Evolutionary conservation across 176 grass and related monocot genomes (phyloP).

Genomic region (Microstegium vimineum): DNA sequence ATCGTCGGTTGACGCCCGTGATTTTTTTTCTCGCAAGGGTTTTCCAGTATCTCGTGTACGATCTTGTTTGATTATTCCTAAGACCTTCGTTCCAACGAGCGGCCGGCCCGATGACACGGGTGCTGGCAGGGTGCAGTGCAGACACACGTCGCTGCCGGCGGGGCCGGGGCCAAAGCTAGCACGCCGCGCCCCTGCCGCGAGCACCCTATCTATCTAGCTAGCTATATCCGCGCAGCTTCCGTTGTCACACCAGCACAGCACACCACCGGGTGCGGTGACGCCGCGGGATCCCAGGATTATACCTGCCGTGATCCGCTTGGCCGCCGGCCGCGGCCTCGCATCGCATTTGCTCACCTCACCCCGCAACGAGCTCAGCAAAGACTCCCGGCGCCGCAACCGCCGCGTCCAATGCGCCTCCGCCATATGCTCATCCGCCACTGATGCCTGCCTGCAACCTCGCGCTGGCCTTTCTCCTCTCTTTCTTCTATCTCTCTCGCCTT

Average conservation of each 20-base stretch:
- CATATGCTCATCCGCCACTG: background rate
- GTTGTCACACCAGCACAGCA: background rate
- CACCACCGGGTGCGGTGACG: background rate
- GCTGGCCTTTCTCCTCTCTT: no score
- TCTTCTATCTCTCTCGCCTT: background rate
- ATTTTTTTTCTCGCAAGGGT: no score
- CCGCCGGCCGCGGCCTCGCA: no score
- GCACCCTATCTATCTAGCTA: background rate
- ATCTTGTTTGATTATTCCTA: no score
- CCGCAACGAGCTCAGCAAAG: background rate
- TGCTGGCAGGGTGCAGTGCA: background rate
- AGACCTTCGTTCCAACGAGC: background rate
- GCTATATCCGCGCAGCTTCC: constrained; percentile 1
- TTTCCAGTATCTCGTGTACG: no score
- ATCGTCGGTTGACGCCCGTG: no score
- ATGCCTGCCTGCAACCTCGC: background rate
- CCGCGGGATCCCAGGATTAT: background rate
- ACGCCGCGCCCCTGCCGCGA: no score
- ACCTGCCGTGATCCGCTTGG: constrained; percentile 18
- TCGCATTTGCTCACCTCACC: background rate
- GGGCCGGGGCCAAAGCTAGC: no score
- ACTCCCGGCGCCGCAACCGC: background rate
- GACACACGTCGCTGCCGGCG: constrained; percentile 26
- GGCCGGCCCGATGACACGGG: background rate
- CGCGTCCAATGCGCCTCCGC: background rate